Conservation (phyloP, 176 grass and related monocot species). For the Aegilops sharonensis region DNA sequence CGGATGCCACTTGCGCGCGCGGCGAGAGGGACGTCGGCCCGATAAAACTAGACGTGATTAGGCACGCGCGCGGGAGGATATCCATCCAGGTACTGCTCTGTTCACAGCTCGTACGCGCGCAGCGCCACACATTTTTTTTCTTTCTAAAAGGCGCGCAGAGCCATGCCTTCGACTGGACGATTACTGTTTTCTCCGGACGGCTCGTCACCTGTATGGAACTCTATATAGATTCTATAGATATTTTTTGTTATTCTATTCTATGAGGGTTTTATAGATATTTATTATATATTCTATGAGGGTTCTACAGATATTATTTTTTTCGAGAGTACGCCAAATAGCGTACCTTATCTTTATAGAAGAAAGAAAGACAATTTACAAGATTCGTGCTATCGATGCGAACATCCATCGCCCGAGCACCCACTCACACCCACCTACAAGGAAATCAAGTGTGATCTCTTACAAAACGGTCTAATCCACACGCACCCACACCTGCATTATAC, state of each 20-base stretch:
- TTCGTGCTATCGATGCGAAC: too few relatives aligned
- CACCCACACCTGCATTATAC: too few relatives aligned
- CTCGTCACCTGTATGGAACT: conserved; percentile 1
- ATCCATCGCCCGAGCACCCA: too few relatives aligned
- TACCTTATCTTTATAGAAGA: too few relatives aligned
- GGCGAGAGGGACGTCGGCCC: neutral
- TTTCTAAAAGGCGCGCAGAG: neutral
- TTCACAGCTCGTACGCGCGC: neutral
- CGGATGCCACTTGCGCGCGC: neutral
- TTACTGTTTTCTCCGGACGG: neutral
- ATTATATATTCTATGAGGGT: too few relatives aligned
- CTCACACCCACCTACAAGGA: too few relatives aligned
- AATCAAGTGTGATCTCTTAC: too few relatives aligned
- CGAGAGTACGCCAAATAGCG: too few relatives aligned
- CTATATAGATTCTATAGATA: neutral
- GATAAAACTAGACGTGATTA: too few relatives aligned
- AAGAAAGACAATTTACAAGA: too few relatives aligned
- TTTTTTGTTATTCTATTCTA: neutral
- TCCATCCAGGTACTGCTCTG: neutral
- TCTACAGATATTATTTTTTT: too few relatives aligned
- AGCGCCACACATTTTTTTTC: neutral
- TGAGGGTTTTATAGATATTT: neutral
- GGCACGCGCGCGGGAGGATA: neutral
- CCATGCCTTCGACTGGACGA: conserved; percentile 14
- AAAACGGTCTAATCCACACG: too few relatives aligned